Evolutionary conservation across 2,329 filamentous ascomycete species (phyloP).

Genomic region (Lasiodiplodia citricola): DNA sequence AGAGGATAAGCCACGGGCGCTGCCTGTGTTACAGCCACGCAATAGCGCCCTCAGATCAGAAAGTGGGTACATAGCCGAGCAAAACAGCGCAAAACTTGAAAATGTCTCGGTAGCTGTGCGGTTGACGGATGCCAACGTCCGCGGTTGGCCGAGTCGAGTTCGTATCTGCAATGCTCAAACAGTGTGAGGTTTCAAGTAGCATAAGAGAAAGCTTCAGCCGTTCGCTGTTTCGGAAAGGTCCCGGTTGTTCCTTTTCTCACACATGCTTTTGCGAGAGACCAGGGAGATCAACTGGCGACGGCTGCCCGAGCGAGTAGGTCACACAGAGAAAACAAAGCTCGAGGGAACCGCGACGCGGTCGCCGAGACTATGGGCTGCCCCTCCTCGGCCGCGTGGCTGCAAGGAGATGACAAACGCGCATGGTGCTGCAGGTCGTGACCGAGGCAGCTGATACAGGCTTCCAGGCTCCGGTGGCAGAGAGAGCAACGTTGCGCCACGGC

Average conservation of each 20-base stretch:
- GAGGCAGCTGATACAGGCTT: neutral
- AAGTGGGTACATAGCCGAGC: neutral
- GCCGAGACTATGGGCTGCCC: neutral
- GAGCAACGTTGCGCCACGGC: neutral
- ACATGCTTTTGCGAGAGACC: constrained; percentile 11
- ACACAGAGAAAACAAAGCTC: constrained; percentile 12
- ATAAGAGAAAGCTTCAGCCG: constrained; percentile 7
- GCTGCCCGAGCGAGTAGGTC: constrained; percentile 5
- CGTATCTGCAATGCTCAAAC: constrained; percentile 23
- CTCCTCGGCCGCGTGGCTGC: neutral
- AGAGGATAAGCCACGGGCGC: constrained; percentile 5
- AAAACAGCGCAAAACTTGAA: neutral
- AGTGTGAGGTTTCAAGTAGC: constrained; percentile 20
- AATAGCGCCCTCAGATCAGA: constrained; percentile 9
- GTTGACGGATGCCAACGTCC: neutral
- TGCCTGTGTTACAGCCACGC: constrained; percentile 8
- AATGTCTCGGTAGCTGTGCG: constrained; percentile 20
- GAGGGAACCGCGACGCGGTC: neutral
- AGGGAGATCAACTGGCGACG: neutral
- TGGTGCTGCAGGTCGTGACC: neutral
- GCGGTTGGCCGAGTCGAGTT: constrained; percentile 8
- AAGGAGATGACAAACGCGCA: neutral
- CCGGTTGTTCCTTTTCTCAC: constrained; percentile 15
- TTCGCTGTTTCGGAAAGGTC: constrained; percentile 1
- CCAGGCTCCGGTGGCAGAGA: neutral